These are phyloP conservation scores for Mortierella sp. DNA, from an alignment of 371 early-diverging fungal species.

Conservation along the genomic window DNA sequence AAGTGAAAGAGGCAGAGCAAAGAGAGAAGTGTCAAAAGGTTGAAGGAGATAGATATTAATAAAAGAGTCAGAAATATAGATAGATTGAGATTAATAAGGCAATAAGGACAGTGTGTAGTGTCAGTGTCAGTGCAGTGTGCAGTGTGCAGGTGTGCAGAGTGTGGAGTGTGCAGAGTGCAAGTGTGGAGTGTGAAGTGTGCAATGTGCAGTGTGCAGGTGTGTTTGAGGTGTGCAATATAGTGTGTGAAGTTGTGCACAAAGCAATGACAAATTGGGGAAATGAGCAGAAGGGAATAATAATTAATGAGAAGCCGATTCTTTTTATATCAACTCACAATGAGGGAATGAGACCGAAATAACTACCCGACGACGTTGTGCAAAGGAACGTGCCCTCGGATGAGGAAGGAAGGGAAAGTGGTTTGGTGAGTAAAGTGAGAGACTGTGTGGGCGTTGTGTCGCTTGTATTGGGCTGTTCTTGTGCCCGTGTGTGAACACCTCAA, in stretches of 20 bases:
- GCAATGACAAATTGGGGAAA: not conserved
- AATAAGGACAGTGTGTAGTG: not conserved
- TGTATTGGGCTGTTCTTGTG: not conserved
- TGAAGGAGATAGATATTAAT: constrained; percentile 4
- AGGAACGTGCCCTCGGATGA: constrained; percentile 11
- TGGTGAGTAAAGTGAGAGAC: not conserved
- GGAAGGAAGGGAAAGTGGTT: not conserved
- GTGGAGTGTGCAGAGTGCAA: not conserved
- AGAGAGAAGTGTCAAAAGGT: not conserved
- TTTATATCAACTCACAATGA: not conserved
- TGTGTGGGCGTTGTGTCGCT: not conserved
- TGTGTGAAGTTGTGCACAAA: not conserved
- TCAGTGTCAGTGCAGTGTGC: not conserved
- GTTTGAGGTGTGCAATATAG: not conserved
- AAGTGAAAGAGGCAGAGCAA: constrained; percentile 7
- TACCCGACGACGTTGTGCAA: not conserved
- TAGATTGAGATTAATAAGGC: not conserved
- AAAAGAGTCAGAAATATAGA: not conserved
- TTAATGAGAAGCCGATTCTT: not conserved
- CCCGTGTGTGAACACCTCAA: not conserved
- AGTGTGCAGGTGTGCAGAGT: not conserved
- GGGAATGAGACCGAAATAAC: not conserved
- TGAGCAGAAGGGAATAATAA: not conserved
- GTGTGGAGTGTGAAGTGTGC: not conserved
- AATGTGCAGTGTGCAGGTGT: not conserved